Base-by-base conservation (phyloP, 2,329 filamentous ascomycete species). In the Nemania sp. region DNA sequence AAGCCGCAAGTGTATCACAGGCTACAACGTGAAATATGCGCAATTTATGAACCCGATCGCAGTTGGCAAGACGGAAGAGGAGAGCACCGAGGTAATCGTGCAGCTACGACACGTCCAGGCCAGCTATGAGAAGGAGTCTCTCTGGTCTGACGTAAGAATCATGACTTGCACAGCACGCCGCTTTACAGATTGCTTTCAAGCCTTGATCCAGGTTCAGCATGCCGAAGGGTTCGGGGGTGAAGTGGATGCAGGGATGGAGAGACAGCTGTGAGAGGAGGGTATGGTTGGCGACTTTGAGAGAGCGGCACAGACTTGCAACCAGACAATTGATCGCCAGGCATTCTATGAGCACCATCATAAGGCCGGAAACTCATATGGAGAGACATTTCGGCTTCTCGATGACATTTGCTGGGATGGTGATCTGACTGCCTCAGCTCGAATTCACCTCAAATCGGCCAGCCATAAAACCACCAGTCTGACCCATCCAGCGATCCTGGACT, bases 71-170 rank as follows among this genome's bases (percentile, higher is more conserved):
- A 25, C 25, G 1, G 2, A 7, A 1, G 34, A 54, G 5, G 25
- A 46, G 1, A 11, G 5, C 2, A 57, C 54, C 1, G 57, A 74
- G 62, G 67, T 59, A 1, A 35, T 65, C n/a, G 37, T 71, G 2
- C 64, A 67, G 18, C 57, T 71, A n/a, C 60, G 47, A 13, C 67
- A 61, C 5, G 37, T 67, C 10, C 60, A 52, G 48, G 49, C 60
- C 25, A 5, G 55, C 13, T 29, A 51, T 29, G 57, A 61, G 20
- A 57, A 64, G 12, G 51, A 66, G 10, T 34, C 52, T 12, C 46
- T 51, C 4, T 60, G 57, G 61, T 71, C 51, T 32, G 61, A 68
- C 18, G 52, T 68, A 11, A 34, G 2, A 1, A 64, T 71, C 21
- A 70, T 67, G 32, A 54, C 57, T 18, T 42, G 47, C 21, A 1